Evolutionary conservation across 345 rosid species (phyloP), one percentile per base, ranked within the genome.

Genomic region (Triadica sebifera): DNA sequence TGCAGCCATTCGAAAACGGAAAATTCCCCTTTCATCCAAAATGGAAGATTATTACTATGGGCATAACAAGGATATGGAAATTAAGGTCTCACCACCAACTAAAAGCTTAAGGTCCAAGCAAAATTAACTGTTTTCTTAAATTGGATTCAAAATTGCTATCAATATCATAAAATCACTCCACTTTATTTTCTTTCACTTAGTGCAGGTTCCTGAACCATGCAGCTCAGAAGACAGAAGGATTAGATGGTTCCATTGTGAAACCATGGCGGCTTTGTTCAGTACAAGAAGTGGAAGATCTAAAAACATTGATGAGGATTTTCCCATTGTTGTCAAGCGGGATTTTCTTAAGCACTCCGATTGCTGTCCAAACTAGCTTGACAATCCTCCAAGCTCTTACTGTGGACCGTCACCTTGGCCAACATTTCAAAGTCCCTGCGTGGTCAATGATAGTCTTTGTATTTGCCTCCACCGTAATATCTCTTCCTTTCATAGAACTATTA

Each of bases 241-340:
- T 67, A 4, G 85, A 84, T 11, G 81, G 74, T 43, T 73, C 82
- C 6, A 50, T 71, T 17, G 71, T 74, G n/a, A 86, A 62, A 59
- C 76, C 67, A 4, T 86, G 93, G 90, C 85, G 85, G 57, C 67
- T 88, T 22, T 84, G 89, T 72, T 68, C 86, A 8, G 82, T 85
- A 63, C 85, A 86, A 22, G 85, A 89, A 80, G 93, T 87, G 50
- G 96, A 87, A 43, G 47, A 43, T 10, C 8, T 43, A 10, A 43
- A 43, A 43, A 4, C 47, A 6, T 43, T 43, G 47, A 24, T 89
- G 17, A 80, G 70, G 68, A 77, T 87, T 71, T 65, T 81, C 43
- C 93, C 89, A 4, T 46, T 81, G 4, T 81, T 79, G 76, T 69
- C 85, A 65, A 19, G 78, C 8, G 22, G 70, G 7, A 56, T 90